A percentile compares a stretch with the other conserved stretches of the same genome.
These are phyloP conservation scores for Gloeopeniophorella convolvens DNA, from an alignment of 768 basidiomycete genomes.

Conservation along the genomic window DNA sequence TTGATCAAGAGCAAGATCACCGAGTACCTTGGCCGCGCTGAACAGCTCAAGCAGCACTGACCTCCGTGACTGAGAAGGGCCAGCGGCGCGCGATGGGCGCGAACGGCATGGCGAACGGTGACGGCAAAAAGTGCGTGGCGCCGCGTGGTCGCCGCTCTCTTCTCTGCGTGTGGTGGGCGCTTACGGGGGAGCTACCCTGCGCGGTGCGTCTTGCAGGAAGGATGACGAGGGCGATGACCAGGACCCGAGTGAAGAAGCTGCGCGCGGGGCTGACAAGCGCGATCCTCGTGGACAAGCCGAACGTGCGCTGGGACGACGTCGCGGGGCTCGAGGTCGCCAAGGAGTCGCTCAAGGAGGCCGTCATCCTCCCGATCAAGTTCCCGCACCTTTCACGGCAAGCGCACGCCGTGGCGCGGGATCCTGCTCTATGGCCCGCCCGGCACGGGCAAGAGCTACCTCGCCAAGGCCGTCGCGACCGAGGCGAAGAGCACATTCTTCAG, in stretches of 20 bases:
- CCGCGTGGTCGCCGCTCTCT: background rate
- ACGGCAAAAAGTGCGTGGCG: conserved; percentile 34
- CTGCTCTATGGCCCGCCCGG: conserved; percentile 96
- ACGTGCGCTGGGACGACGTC: conserved; percentile 98
- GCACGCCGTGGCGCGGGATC: conserved; percentile 96
- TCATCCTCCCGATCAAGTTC: conserved; percentile 99
- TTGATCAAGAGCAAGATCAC: conserved; percentile 83
- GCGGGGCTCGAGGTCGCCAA: conserved; percentile 95
- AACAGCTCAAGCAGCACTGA: conserved; percentile 85
- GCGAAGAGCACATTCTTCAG: conserved; percentile 99
- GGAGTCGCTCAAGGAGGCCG: conserved; percentile 94
- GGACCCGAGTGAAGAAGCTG: conserved; percentile 94
- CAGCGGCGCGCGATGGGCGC: conserved; percentile 45
- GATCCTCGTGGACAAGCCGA: conserved; percentile 89
- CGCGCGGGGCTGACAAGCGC: conserved; percentile 85
- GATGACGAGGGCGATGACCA: conserved; percentile 62
- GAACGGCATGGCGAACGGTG: conserved; percentile 37
- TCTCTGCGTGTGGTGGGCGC: conserved; percentile 2
- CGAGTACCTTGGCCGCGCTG: conserved; percentile 89
- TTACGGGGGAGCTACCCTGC: conserved; percentile 7
- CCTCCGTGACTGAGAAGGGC: conserved; percentile 56
- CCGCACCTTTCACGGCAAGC: conserved; percentile 98
- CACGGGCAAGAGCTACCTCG: conserved; percentile 94
- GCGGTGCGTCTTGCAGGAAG: conserved; percentile 26
- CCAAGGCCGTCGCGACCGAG: conserved; percentile 98